Evolutionary conservation across 768 basidiomycete species (phyloP), one percentile per base, ranked within the genome.

Genomic region (Podaxis sp.): DNA sequence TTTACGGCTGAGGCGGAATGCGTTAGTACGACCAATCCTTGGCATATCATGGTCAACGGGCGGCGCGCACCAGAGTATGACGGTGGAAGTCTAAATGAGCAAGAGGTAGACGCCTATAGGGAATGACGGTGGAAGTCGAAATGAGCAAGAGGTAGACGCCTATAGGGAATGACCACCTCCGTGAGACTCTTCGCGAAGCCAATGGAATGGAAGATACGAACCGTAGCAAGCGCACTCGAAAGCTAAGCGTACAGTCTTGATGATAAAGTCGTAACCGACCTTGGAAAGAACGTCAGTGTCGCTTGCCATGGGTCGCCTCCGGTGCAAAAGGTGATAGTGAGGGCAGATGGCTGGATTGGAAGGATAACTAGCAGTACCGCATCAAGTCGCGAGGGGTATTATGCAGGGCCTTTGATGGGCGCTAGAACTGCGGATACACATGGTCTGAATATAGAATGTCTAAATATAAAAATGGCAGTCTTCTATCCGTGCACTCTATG

Each of bases 141-240:
- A 67, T 65, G 4, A 67, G 64, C 4, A 69, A 28, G 15, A 67
- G 44, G 58, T 69, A 67, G 38, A 63, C 57, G 4, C 52, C 52
- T 54, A n/a, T 65, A 57, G 19, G 33, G 7, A 2, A 52, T 15
- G 19, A 19, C 13, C 26, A 15, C n/a, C 46, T 28, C 15, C 36
- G 22, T 28, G 36, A 49, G 48, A 52, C 44, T 15, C 44, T 26
- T 22, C 59, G 17, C 15, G 30, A 54, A n/a, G 36, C 49, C 17
- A 40, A 52, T 39, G 3, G n/a, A 60, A 24, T 22, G 22, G 49
- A 49, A 49, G 22, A 19, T 51, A 28, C 52, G 7, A 22, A 69
- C 68, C 68, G 55, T 69, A 68, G 40, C 59, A 67, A 3, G 62
- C 57, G 4, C 49, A 63, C 15, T 64, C 66, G 44, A 67, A 65